Evolutionary conservation across 208 protist genomes (phyloP).

Genomic region (Leishmania arabica): DNA sequence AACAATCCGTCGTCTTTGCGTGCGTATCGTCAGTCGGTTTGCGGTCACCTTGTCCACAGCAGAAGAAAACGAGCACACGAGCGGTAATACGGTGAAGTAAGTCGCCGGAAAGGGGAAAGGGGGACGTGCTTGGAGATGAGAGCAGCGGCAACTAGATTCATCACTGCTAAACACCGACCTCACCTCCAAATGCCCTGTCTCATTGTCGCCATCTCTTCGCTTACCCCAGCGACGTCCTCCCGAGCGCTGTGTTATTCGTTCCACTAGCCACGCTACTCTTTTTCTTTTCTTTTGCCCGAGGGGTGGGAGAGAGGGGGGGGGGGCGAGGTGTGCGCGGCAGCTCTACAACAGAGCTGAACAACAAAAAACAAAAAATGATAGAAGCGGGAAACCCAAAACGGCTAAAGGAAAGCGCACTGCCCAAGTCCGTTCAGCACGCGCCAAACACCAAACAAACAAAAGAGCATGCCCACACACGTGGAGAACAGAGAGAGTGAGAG

Average conservation of each 20-base stretch:
- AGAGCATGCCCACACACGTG: not conserved
- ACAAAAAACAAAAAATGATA: not conserved
- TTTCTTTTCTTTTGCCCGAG: not conserved
- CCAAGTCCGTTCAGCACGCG: not conserved
- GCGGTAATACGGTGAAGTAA: not conserved
- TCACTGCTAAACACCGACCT: not conserved
- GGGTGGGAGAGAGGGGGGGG: not conserved
- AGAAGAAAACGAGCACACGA: not conserved
- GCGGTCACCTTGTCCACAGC: not conserved
- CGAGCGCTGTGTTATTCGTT: not conserved
- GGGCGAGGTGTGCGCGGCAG: not conserved
- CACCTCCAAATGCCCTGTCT: not conserved
- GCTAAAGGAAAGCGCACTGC: not conserved
- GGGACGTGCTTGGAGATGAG: not conserved
- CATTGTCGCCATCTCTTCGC: not conserved
- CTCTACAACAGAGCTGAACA: not conserved
- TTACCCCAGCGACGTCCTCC: not conserved
- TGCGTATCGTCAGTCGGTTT: not conserved
- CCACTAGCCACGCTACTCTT: not conserved
- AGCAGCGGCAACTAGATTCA: not conserved
- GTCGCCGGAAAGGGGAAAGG: not conserved
- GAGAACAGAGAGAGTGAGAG: not conserved
- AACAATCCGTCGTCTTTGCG: not conserved
- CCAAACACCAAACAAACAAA: not conserved
- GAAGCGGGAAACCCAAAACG: not conserved